Base-by-base conservation (phyloP, 306 rosid genomes). In the Lablab purpureus region DNA sequence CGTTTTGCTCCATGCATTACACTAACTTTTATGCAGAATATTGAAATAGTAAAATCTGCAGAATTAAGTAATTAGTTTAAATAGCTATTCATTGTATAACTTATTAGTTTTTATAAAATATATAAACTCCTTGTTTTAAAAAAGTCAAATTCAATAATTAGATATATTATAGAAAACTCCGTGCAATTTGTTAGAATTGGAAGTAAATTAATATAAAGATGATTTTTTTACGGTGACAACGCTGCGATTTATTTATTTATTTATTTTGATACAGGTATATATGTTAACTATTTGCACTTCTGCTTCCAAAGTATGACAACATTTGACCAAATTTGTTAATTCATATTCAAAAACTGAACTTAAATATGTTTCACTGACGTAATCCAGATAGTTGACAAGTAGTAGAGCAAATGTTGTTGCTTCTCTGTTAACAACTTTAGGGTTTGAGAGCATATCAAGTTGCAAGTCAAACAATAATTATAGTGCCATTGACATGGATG, bases 321-420 rank as follows among this genome's bases (percentile, higher is more conserved):
- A 78, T 69, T 43, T 70, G 77, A 70, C 64, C 5, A 46, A 68
- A 67, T 54, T 25, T 78, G 8, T 54, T 52, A 41, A 78, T 46
- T 70, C 7, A 56, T 14, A 69, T 58, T 15, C 25, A 45, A 47
- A 46, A 47, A 32, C 5, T 28, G 1, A 41, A 41, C 47, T 41
- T 41, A 41, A 11, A 18, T 37, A 36, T 37, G 6, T 2, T 65
- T 66, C n/a, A 37, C 0, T 40, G 49, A 21, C 10, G 51, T 66
- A 37, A 40, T 19, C 51, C 32, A 66, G 34, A 66, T 21, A 40
- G 71, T 37, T 37, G 71, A 28, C 71, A 66, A 66, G 51, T 37
- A 36, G 40, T 5, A 34, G 40, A 6, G 40, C 10, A n/a, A n/a
- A n/a, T n/a, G 76, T 55, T 32, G 49, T 17, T 36, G 55, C 65